Conservation (phyloP, 2,329 filamentous ascomycete species). For the Hymenotorrendiella dingleyae region DNA sequence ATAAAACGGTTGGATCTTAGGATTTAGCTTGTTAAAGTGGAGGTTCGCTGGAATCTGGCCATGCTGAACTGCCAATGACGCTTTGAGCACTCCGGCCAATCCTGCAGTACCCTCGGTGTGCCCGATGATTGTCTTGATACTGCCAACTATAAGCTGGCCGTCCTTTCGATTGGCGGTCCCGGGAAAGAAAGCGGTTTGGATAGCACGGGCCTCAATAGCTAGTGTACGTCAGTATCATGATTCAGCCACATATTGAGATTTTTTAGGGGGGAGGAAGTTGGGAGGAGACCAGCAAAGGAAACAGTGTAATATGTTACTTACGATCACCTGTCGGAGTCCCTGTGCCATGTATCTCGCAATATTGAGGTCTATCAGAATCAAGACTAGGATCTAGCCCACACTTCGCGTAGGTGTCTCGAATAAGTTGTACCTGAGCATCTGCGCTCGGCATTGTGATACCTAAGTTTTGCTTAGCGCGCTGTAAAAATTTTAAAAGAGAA, state of each 20-base stretch:
- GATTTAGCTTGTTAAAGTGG: constrained; percentile 30
- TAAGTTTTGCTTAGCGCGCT: no score
- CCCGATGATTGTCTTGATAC: constrained; percentile 22
- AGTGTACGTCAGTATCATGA: no score
- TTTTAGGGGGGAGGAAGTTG: no score
- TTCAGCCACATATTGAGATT: no score
- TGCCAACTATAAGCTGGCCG: constrained; percentile 6
- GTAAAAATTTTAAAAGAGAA: no score
- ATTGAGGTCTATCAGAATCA: constrained; percentile 37
- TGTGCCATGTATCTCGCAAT: constrained; percentile 43
- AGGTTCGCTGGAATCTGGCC: constrained; percentile 26
- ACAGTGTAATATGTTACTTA: no score
- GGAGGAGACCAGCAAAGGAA: no score
- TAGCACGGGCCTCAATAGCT: constrained; percentile 38
- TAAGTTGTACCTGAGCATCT: constrained; percentile 38
- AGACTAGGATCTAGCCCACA: constrained; percentile 35
- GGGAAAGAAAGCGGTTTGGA: constrained; percentile 19
- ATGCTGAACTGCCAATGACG: constrained; percentile 22
- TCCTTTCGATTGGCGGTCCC: not conserved
- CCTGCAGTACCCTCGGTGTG: constrained; percentile 25
- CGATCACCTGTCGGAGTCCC: constrained; percentile 36
- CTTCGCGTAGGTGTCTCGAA: constrained; percentile 38
- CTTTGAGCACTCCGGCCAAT: constrained; percentile 26
- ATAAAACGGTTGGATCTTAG: constrained; percentile 20
- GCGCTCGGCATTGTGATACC: constrained; percentile 51